Percentiles rank a stretch among this genome's conserved stretches.
phyloP scores from a whole-genome alignment of 805 yeast species.

The Wilhelminamyces savonicus region DNA sequence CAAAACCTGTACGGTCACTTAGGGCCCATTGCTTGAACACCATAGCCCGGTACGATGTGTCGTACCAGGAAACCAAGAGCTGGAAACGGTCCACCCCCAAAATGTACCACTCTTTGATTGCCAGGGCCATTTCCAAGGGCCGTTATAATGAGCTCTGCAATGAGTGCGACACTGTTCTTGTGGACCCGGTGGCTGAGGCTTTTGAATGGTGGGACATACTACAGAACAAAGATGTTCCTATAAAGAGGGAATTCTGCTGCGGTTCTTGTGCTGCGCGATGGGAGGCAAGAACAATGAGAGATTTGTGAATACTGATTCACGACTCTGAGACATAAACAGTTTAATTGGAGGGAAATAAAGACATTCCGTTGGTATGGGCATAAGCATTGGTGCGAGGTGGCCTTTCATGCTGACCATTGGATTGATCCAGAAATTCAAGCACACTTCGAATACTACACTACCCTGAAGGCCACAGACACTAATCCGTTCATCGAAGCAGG shows the following conservation, averaged over 20 bases:
- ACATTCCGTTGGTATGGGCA: too few relatives aligned
- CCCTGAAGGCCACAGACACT: too few relatives aligned
- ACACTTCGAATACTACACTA: too few relatives aligned
- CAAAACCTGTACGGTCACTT: conserved; percentile 36
- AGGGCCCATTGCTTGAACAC: conserved; percentile 42
- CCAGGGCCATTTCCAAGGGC: conserved; percentile 49
- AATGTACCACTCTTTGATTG: conserved; percentile 38
- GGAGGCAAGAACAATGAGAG: conserved; percentile 3
- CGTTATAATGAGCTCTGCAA: conserved; percentile 48
- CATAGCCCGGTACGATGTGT: conserved; percentile 46
- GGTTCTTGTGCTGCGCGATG: conserved; percentile 37
- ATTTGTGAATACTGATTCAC: conserved; percentile 1
- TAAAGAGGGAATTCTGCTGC: conserved; percentile 50
- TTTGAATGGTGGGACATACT: conserved; percentile 65
- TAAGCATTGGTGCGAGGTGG: too few relatives aligned
- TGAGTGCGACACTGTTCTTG: conserved; percentile 40
- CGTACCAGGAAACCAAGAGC: conserved; percentile 45
- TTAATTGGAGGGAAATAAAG: too few relatives aligned
- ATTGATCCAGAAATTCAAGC: too few relatives aligned
- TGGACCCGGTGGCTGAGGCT: conserved; percentile 53
- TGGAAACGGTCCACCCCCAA: conserved; percentile 49
- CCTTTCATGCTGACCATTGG: too few relatives aligned
- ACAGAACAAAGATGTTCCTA: conserved; percentile 43
- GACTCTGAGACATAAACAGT: too few relatives aligned
- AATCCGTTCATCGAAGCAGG: too few relatives aligned